Percentiles rank a stretch among this genome's conserved stretches.
Evolutionary conservation across 192 early-diverging fungal genomes (phyloP).

Genomic region (Paraglomus occultum): DNA sequence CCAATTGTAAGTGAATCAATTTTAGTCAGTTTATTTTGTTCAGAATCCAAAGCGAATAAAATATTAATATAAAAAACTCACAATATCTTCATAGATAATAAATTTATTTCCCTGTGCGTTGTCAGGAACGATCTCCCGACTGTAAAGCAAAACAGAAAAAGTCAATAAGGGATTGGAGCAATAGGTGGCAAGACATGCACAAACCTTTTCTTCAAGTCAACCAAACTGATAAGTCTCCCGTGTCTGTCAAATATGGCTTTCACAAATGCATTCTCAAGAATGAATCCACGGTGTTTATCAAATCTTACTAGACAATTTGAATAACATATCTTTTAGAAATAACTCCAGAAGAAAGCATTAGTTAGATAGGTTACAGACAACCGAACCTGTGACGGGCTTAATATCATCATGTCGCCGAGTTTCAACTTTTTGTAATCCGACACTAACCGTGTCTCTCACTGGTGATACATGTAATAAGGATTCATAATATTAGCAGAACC

Average conservation of each 20-base stretch:
- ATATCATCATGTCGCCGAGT: not conserved
- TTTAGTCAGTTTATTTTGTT: not conserved
- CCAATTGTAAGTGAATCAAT: not conserved
- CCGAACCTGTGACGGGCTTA: conserved; percentile 3
- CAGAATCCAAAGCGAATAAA: conserved; percentile 36
- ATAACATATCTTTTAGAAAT: too few species aligned
- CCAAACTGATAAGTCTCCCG: conserved; percentile 72
- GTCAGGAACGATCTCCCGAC: conserved; percentile 54
- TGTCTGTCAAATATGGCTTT: conserved; percentile 62
- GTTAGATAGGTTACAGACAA: not conserved
- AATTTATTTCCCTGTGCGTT: conserved; percentile 73
- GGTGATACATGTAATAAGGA: not conserved
- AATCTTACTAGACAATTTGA: too few species aligned
- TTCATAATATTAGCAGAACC: not conserved
- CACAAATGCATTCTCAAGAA: conserved; percentile 76
- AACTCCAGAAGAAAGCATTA: too few species aligned
- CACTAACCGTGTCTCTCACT: not conserved
- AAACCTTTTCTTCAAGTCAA: conserved; percentile 56
- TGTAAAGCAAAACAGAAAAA: conserved; percentile 11
- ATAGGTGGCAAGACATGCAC: conserved; percentile 38
- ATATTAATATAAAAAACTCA: conserved; percentile 41
- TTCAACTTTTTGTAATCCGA: conserved; percentile 12
- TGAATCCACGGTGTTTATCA: too few species aligned
- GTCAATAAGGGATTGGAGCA: not conserved
- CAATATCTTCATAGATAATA: conserved; percentile 81